Base-by-base conservation (phyloP, 2,329 filamentous ascomycete genomes). In the Chaetothyriales sp. region DNA sequence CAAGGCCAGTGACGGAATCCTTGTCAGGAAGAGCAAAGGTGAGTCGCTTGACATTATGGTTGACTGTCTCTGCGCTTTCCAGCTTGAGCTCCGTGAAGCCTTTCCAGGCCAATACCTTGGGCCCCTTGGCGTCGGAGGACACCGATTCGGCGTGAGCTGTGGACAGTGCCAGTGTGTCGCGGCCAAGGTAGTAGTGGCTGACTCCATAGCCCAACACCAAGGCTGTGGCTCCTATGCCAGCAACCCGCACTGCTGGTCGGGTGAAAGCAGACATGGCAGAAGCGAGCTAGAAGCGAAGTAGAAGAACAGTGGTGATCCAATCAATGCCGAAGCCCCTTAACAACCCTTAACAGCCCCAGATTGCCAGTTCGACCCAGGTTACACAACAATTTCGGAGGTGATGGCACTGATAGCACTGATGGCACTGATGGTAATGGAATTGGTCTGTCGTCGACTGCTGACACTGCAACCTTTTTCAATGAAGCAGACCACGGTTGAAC, bases 11-110 rank as follows among this genome's bases (percentile, higher is more conserved):
- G 8, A 70, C 58, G 0, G 69, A 66, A 36, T 70, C 65, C 2
- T 67, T 59, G 12, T 72, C 67, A 0, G 76, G 74, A 5, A 80
- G 65, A 52, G 72, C 72, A 54, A 81, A 81, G 2, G 75, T 68
- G 50, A 81, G 61, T 15, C 67, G 68, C 63, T 78, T 80, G 9
- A 76, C 78, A 59, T 81, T 75, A 62, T 78, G 76, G 58, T 75
- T 80, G 53, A 80, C 70, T 32, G 64, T 55, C 58, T 78, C 72
- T 9, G 70, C 65, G 55, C 73, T 76, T 51, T 77, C 66, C 2
- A 81, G 65, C 19, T 66, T 66, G 7, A 80, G 63, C 2, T 68
- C 71, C 2, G 71, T 64, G 57, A 77, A 73, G 2, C 63, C 62
- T 44, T 60, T 60, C 58, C 58, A 60, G 9, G 50, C 22, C 54